phyloP scores from a whole-genome alignment of 257 asterid genomes.

The Solanum rostratum region DNA sequence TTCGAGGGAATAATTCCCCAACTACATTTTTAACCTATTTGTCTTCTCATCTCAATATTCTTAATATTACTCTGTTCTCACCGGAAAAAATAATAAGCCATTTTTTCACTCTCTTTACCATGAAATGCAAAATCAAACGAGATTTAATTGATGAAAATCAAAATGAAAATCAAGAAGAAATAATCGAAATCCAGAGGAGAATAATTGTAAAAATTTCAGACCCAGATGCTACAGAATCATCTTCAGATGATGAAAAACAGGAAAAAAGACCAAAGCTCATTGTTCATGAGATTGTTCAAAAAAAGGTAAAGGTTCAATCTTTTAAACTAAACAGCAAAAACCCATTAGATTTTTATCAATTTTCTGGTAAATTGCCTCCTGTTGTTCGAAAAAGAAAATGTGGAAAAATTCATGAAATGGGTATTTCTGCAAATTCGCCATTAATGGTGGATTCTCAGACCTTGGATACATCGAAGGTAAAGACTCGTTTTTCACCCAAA shows the following conservation, averaged over 20 bases:
- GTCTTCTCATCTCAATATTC: background rate
- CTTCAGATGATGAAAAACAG: background rate
- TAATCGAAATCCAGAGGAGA: background rate
- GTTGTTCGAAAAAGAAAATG: background rate
- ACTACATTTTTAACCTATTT: background rate
- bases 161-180: background rate
- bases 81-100: background rate
- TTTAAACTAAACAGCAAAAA: background rate
- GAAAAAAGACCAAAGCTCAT: background rate
- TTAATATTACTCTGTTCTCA: background rate
- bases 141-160: background rate
- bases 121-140: background rate
- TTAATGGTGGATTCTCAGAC: background rate
- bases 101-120: background rate
- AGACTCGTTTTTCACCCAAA: background rate
- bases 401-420: background rate
- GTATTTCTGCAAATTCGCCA: background rate
- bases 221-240: conserved; percentile 1
- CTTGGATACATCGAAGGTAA: background rate
- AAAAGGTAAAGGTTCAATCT: background rate
- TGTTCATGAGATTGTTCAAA: background rate
- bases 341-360: background rate
- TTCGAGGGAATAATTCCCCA: background rate
- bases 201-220: background rate
- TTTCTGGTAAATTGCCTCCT: background rate